A percentile compares a stretch with the other conserved stretches of the same genome.
Conservation (phyloP, 148 eudicot genomes). For the Linanthus parryae region DNA sequence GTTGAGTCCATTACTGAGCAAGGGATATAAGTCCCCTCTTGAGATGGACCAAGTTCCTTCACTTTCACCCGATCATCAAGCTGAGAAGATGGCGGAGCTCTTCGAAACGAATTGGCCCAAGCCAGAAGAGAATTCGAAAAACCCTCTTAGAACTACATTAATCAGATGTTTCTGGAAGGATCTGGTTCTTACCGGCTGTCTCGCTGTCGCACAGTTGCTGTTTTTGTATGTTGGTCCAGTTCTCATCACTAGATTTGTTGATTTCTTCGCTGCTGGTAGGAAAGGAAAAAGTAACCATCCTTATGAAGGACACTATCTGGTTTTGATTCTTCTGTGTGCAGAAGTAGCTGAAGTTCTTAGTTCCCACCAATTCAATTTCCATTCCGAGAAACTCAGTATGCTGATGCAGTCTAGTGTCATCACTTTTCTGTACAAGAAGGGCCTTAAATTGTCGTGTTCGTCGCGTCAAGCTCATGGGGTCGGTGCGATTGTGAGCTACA, state of each 20-base stretch:
- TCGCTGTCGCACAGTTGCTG: conserved; percentile 9
- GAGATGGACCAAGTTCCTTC: conserved; percentile 21
- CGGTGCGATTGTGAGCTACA: conserved; percentile 18
- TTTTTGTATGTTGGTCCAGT: conserved; percentile 18
- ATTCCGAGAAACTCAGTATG: conserved; percentile 18
- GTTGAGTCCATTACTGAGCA: conserved; percentile 11
- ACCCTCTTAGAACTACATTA: conserved; percentile 9
- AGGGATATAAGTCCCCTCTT: conserved; percentile 18
- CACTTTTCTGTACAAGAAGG: conserved; percentile 18
- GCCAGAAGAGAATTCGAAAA: conserved; percentile 14
- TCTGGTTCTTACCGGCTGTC: conserved; percentile 10
- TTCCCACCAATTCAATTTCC: conserved; percentile 19
- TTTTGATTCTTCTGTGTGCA: conserved; percentile 10
- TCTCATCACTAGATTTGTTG: conserved; percentile 14
- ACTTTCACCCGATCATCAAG: conserved; percentile 14
- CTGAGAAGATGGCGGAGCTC: conserved; percentile 6
- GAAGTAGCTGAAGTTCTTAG: conserved; percentile 13
- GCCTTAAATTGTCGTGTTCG: conserved; percentile 15
- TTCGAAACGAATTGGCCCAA: conserved; percentile 14
- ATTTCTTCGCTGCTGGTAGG: conserved; percentile 13
- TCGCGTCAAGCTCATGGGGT: conserved; percentile 20
- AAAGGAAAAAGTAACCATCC: too few relatives aligned
- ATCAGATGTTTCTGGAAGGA: conserved; percentile 18
- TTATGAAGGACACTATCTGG: conserved; percentile 14
- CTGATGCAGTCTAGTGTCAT: conserved; percentile 14